Conservation (phyloP, 2,329 filamentous ascomycete species). For the Pyricularia sp. region DNA sequence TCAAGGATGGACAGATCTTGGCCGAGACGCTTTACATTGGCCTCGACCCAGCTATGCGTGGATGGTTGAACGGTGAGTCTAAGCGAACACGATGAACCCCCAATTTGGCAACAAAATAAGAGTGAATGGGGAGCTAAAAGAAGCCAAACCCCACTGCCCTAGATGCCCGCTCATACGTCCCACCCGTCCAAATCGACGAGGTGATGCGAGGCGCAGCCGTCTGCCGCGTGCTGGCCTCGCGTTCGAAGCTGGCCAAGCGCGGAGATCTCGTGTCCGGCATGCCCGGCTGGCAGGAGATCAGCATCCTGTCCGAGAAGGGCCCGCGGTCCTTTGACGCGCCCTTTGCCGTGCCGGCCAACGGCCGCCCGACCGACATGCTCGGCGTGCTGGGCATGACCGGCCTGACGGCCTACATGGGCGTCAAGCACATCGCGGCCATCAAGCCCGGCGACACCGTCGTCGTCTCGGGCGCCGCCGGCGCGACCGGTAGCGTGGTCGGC, state of each 20-base stretch:
- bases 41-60: conserved; percentile 51
- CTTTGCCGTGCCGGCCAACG: conserved; percentile 15
- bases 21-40: conserved; percentile 37
- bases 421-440: conserved; percentile 40
- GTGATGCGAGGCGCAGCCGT: conserved; percentile 45
- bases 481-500: conserved; percentile 51
- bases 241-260: conserved; percentile 28
- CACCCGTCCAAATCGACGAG: conserved; percentile 45
- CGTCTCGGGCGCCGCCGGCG: conserved; percentile 52
- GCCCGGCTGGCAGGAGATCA: conserved; percentile 45
- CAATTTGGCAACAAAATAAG: not conserved
- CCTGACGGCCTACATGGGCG: conserved; percentile 53
- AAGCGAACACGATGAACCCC: not conserved
- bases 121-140: too few relatives aligned
- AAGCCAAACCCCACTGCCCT: not conserved
- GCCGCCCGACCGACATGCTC: conserved; percentile 33
- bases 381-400: conserved; percentile 44
- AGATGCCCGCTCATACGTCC: conserved; percentile 35
- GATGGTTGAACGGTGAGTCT: conserved; percentile 37
- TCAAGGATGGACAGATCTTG: conserved; percentile 42
- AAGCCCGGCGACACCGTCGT: conserved; percentile 53
- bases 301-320: conserved; percentile 29
- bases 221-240: conserved; percentile 37
- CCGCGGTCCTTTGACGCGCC: conserved; percentile 13
- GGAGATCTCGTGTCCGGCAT: conserved; percentile 38